Evolutionary conservation across 305 asterid species (phyloP), one percentile per base, ranked within the genome.

Genomic region (Euphrasia arctica): DNA sequence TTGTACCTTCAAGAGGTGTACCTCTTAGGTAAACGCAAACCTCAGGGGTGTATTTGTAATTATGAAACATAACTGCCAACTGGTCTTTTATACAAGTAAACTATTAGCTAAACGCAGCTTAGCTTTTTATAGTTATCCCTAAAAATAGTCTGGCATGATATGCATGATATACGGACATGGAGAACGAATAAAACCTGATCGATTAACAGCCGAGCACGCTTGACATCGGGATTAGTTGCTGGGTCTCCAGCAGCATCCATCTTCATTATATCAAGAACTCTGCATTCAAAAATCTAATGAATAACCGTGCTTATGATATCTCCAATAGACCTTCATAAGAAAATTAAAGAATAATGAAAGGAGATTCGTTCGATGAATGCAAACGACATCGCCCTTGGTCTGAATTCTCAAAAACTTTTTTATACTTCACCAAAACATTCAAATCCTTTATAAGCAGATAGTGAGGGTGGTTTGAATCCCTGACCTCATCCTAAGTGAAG

Each of bases 191-290:
- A 57, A 47, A 93, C 99, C 96, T 90, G 97, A 78, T 84, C 70
- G 62, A 90, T 70, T 70, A 93, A 81, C 76, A 70, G 54, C 73
- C 85, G 84, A 52, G 97, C 97, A 61, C 60, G 89, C 75, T 78
- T 66, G 15, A 95, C 96, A 22, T 93, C 95, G 9, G 95, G 86
- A 74, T 64, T 82, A 74, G 57, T 77, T 63, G 59, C 80, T 73
- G 97, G 97, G 84, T 93, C 99, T 79, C 77, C 79, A 75, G 78
- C 80, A 34, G 95, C 96, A 72, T 93, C 96, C 71, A 75, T 78
- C 79, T 79, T 86, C 96, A 93, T 90, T 75, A 88, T 88, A 65
- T 80, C 88, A 76, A 80, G 82, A 82, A 93, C 99, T 81, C 99
- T 93, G 88, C 75, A 77, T 13, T 65, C 56, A 64, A 54, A 67